These are phyloP conservation scores for Chaetomium fimeti DNA, from an alignment of 495 filamentous ascomycete genomes.

Conservation along the genomic window DNA sequence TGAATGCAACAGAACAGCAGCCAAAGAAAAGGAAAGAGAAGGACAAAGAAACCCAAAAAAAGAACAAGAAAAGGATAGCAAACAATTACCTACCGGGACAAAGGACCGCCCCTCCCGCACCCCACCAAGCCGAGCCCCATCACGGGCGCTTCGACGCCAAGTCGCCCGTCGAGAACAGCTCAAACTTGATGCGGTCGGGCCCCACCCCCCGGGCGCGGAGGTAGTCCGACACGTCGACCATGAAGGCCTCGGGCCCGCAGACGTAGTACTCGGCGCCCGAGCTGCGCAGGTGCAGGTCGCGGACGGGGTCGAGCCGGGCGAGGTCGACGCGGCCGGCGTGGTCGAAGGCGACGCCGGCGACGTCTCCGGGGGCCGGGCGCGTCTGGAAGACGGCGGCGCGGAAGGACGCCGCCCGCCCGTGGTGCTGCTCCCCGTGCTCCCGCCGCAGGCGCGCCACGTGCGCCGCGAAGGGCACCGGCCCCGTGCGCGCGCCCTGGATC, in stretches of 20 bases:
- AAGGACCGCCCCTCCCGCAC: no score
- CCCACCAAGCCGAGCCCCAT: neutral
- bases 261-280: constrained; percentile 61
- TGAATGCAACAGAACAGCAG: neutral
- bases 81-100: neutral
- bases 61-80: neutral
- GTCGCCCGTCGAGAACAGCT: constrained; percentile 66
- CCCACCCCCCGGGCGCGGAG: constrained; percentile 54
- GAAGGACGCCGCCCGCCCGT: no score
- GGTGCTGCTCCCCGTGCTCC: no score
- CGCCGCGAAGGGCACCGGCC: constrained; percentile 50
- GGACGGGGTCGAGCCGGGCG: constrained; percentile 48
- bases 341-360: constrained; percentile 56
- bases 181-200: constrained; percentile 58
- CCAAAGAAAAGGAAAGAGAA: neutral
- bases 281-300: constrained; percentile 52
- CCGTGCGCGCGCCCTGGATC: constrained; percentile 61
- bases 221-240: constrained; percentile 54
- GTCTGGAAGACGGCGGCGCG: constrained; percentile 45
- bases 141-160: constrained; percentile 28
- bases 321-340: constrained; percentile 57
- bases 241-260: constrained; percentile 68
- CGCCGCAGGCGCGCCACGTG: constrained; percentile 48
- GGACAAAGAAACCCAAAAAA: neutral
- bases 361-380: constrained; percentile 44